These are phyloP conservation scores for Tricharina praecox DNA, from an alignment of 495 filamentous ascomycete species.

Conservation along the genomic window DNA sequence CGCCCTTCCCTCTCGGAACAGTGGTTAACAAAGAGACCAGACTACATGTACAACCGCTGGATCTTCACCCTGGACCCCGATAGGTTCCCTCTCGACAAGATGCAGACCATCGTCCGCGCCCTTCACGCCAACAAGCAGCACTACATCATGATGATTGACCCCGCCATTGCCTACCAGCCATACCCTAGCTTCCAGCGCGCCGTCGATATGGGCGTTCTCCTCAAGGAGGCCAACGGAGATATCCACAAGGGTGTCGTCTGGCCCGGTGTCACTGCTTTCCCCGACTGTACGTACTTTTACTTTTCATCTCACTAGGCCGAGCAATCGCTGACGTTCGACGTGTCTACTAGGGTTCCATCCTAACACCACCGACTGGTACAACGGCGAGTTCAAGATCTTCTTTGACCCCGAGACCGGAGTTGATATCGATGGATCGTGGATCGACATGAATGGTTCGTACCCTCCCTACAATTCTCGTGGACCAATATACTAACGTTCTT, in stretches of 20 bases:
- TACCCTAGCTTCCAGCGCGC: slow-evolving; percentile 52
- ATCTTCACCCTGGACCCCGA: slow-evolving; percentile 63
- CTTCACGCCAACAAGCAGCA: slow-evolving; percentile 60
- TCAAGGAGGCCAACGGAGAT: slow-evolving; percentile 46
- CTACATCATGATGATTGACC: slow-evolving; percentile 80
- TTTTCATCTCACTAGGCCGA: too few relatives aligned
- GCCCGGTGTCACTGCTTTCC: slow-evolving; percentile 66
- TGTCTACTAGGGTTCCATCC: slow-evolving; percentile 53
- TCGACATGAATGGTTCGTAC: slow-evolving; percentile 50
- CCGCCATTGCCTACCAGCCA: slow-evolving; percentile 52
- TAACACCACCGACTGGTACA: slow-evolving; percentile 53
- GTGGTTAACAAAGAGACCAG: too few relatives aligned
- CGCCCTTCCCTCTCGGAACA: too few relatives aligned
- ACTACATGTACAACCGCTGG: slow-evolving; percentile 48
- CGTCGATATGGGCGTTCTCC: slow-evolving; percentile 42
- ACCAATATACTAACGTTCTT: too few relatives aligned
- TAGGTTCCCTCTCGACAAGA: slow-evolving; percentile 48
- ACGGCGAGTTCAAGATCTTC: slow-evolving; percentile 50
- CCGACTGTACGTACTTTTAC: slow-evolving; percentile 41
- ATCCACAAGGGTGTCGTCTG: slow-evolving; percentile 68
- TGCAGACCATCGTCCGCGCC: slow-evolving; percentile 52
- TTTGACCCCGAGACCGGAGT: slow-evolving; percentile 50
- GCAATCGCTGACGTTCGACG: too few relatives aligned
- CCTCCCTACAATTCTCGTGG: too few relatives aligned
- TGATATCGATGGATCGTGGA: slow-evolving; percentile 77